Evolutionary conservation across 139 green algal genomes (phyloP), one percentile per base, ranked within the genome.

Genomic region (Desmodesmus armatus): DNA sequence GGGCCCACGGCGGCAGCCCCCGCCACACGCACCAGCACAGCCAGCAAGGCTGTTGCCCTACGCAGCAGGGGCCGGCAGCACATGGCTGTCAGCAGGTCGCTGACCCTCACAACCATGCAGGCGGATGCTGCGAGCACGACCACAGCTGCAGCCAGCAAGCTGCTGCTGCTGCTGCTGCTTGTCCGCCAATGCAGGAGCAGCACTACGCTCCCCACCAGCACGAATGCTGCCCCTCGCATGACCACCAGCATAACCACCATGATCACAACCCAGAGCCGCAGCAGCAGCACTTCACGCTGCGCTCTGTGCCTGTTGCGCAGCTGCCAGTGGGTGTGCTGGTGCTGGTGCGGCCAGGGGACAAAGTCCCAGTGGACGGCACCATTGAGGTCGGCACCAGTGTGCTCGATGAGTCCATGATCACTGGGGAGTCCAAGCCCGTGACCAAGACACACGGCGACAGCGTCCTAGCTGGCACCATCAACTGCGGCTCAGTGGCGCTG

Each of bases 401-500:
- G 1, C 70, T 97, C 41, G 94, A 98, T 60, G 93, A 98, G 78
- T 89, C 76, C 65, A 92, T 94, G 70, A 88, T 98, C 13, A 98
- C 95, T 1, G 95, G 87, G 13, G 86, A 92, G 69, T 74, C 82
- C 37, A 69, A 85, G 49, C 89, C 92, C 3, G 88, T 96, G 31
- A 29, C 71, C 39, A 96, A 95, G 83, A 19, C 60, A 11, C 7
- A 66, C 0, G 94, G 94, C 9, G 40, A 75, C 23, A 3, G 83
- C 31, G 93, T 97, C 9, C 87, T 88, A 7, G 90, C 84, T 9
- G 93, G 93, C 25, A 95, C 89, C 23, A n/a, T 96, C 49, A 96
- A 95, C 84, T 60, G 70, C n/a, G 92, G 92, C 2, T 47, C 33
- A 17, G 78, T 40, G 17, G 49, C 85, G 11, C 58, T 98, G n/a